These are phyloP conservation scores for Verticillium longisporum DNA, from an alignment of 2,329 filamentous ascomycete species.

Conservation along the genomic window DNA sequence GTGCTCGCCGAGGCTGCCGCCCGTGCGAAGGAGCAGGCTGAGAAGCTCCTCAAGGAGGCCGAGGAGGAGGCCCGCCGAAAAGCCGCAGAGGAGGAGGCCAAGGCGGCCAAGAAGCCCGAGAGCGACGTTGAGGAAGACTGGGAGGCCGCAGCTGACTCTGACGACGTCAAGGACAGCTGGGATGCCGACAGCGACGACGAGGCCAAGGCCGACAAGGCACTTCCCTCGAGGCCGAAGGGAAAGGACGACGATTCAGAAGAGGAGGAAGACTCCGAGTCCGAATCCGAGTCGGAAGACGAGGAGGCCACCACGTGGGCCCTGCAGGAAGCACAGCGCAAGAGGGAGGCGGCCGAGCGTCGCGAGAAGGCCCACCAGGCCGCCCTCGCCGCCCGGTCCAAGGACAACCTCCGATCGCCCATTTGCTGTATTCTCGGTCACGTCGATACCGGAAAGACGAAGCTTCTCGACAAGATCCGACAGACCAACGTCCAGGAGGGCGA, in stretches of 20 bases:
- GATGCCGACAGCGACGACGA: constrained; percentile 79
- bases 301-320: constrained; percentile 55
- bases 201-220: constrained; percentile 25
- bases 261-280: constrained; percentile 48
- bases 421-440: constrained; percentile 99
- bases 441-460: constrained; percentile 99
- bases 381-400: constrained; percentile 81
- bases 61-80: constrained; percentile 51
- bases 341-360: constrained; percentile 79
- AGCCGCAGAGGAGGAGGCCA: constrained; percentile 49
- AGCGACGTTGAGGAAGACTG: constrained; percentile 75
- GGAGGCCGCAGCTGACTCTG: constrained; percentile 73
- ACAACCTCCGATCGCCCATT: constrained; percentile 93
- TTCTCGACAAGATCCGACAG: constrained; percentile 96
- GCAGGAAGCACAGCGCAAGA: constrained; percentile 66
- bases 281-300: constrained; percentile 66
- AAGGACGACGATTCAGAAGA: constrained; percentile 13
- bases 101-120: constrained; percentile 46
- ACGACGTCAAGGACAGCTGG: constrained; percentile 89
- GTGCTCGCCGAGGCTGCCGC: constrained; percentile 73
- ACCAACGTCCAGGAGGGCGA: constrained; percentile 99
- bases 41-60: constrained; percentile 56
- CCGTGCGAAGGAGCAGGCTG: constrained; percentile 61
- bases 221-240: constrained; percentile 18
- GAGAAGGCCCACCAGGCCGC: constrained; percentile 89